Evolutionary conservation across 2,329 filamentous ascomycete genomes (phyloP), one percentile per base, ranked within the genome.

Genomic region (Penicillium sp.): DNA sequence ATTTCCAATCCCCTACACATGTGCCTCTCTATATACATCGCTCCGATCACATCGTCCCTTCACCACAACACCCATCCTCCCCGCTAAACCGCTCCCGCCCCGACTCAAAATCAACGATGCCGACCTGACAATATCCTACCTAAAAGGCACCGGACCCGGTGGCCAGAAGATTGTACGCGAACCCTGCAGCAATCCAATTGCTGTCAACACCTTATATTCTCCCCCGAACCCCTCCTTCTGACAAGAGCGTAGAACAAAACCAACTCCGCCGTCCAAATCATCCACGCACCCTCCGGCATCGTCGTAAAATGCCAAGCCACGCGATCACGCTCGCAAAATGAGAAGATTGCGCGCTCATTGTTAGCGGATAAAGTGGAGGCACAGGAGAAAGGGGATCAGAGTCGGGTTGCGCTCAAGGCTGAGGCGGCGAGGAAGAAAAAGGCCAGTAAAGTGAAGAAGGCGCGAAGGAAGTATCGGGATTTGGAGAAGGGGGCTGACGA

Each of bases 281-380:
- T 89, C 68, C 95, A 99, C 76, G 80, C 90, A 16, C 92, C 94
- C 6, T 96, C 93, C 0, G 94, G 94, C 63, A 87, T 97, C 56
- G 93, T 98, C 14, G 86, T 99, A 65, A 99, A 99, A 80, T 94
- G 87, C 58, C 95, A 99, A 78, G 92, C 89, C 22, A 98, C 95
- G 8, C 88, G 95, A 52, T 96, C 91, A 1, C 87, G 92, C 19
- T 85, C 85, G 59, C 91, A 96, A 78, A 99, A 99, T 75, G 87
- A 93, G 65, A 93, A 90, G 76, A 89, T 92, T 64, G 95, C 95
- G 13, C 85, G 93, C 43, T 83, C 87, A 66, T 81, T 96, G 45
- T 83, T 97, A 33, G 91, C 90, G 26, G 87, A 91, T 68, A 87
- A 85, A 69, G 80, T 92, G n/a, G 95, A 99, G 76, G 83, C 90